These are phyloP conservation scores for Saccharomycopsis capsularis DNA, from an alignment of 805 yeast genomes.

Conservation along the genomic window DNA sequence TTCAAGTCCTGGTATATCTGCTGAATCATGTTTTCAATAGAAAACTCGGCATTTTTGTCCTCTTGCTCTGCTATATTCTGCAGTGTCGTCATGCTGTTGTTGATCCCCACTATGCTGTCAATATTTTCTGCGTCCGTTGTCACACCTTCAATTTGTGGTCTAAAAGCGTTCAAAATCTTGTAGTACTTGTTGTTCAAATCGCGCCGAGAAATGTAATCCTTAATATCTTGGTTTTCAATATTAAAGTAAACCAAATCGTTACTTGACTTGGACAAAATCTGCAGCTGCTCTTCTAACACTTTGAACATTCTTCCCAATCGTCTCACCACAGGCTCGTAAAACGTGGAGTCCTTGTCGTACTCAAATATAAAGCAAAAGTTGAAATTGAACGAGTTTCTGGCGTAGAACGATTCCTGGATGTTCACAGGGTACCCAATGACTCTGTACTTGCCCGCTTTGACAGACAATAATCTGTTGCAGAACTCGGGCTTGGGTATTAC, in stretches of 20 bases:
- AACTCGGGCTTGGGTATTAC: constrained; percentile 90
- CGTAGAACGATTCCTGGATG: constrained; percentile 65
- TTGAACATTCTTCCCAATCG: constrained; percentile 84
- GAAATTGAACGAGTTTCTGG: constrained; percentile 87
- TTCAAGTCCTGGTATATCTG: constrained; percentile 93
- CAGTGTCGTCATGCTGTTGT: not conserved
- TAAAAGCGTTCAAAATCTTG: constrained; percentile 12
- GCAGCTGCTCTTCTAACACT: constrained; percentile 85
- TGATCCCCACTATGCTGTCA: not conserved
- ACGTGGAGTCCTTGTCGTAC: constrained; percentile 70
- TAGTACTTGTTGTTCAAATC: constrained; percentile 13
- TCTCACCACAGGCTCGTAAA: constrained; percentile 78
- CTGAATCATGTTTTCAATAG: constrained; percentile 71
- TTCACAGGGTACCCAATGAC: constrained; percentile 87
- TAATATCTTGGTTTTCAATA: constrained; percentile 7
- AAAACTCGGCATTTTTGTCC: constrained; percentile 28
- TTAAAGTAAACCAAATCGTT: constrained; percentile 14
- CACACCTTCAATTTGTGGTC: constrained; percentile 4
- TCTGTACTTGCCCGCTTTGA: constrained; percentile 61
- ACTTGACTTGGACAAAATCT: constrained; percentile 51
- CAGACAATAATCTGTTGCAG: constrained; percentile 73
- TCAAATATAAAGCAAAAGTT: constrained; percentile 90
- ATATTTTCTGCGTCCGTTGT: not conserved
- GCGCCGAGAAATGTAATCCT: constrained; percentile 9
- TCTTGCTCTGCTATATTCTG: too few species aligned